Conservation (phyloP, 2,329 filamentous ascomycete species). For the Fusarium sp. region DNA sequence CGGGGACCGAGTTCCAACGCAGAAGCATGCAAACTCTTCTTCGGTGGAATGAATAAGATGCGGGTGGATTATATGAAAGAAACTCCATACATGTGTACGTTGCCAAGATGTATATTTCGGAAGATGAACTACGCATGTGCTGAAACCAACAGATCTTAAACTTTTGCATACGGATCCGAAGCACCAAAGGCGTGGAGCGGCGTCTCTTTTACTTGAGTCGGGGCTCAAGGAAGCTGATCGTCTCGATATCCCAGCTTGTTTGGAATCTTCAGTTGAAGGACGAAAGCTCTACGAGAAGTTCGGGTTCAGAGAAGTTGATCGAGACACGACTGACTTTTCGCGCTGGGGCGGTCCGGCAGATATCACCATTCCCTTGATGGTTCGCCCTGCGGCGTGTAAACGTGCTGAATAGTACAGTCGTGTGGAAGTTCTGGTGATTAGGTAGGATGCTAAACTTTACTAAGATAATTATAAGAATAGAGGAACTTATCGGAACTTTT, state of each 20-base stretch:
- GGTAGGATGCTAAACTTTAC: no score
- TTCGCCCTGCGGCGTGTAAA: slow-evolving; percentile 28
- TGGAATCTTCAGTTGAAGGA: slow-evolving; percentile 54
- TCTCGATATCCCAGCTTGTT: slow-evolving; percentile 52
- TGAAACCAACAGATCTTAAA: slow-evolving; percentile 50
- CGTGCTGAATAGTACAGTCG: not conserved
- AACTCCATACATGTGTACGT: slow-evolving; percentile 55
- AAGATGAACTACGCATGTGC: not conserved
- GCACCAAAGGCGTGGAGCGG: slow-evolving; percentile 54
- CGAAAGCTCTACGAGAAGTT: slow-evolving; percentile 52
- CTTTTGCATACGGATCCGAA: slow-evolving; percentile 55
- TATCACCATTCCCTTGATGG: slow-evolving; percentile 42
- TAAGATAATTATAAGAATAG: no score
- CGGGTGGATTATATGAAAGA: slow-evolving; percentile 49
- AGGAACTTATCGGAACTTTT: no score
- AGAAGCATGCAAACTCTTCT: slow-evolving; percentile 52
- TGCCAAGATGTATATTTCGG: not conserved
- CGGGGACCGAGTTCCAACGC: slow-evolving; percentile 50
- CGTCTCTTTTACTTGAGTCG: slow-evolving; percentile 52
- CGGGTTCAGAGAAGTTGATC: slow-evolving; percentile 52
- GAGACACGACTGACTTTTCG: slow-evolving; percentile 45
- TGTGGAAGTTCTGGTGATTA: no score
- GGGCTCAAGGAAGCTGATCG: slow-evolving; percentile 54
- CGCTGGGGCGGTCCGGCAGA: slow-evolving; percentile 48
- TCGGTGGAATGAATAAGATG: slow-evolving; percentile 49